Conservation (phyloP, 176 grass and related monocot species). For the Oryza coarctata region DNA sequence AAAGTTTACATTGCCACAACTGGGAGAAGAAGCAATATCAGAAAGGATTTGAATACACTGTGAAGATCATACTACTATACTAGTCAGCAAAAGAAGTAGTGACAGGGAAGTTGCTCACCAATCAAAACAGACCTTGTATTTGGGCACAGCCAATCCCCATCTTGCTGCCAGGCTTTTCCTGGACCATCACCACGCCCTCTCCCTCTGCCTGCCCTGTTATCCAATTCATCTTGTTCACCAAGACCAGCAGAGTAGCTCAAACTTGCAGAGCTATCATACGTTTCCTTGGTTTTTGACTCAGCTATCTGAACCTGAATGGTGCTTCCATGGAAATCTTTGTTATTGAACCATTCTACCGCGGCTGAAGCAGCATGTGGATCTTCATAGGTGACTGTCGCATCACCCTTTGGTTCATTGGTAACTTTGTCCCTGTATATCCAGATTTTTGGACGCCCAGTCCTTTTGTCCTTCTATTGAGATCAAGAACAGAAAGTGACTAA, state of each 20-base stretch:
- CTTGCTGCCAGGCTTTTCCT: conserved; percentile 94
- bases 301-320: conserved; percentile 87
- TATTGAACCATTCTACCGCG: conserved; percentile 95
- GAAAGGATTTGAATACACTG: conserved; percentile 24
- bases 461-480: too few species aligned
- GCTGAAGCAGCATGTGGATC: conserved; percentile 92
- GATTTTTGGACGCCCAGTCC: conserved; percentile 57
- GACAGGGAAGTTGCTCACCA: conserved; percentile 71
- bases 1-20: conserved; percentile 95
- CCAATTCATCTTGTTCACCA: conserved; percentile 47
- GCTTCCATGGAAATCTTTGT: conserved; percentile 91
- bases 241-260: conserved; percentile 28
- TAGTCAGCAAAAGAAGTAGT: conserved; percentile 28
- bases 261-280: conserved; percentile 36
- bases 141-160: conserved; percentile 96
- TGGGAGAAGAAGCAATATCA: conserved; percentile 45
- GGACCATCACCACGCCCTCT: conserved; percentile 51
- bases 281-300: conserved; percentile 79
- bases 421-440: conserved; percentile 95
- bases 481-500: too few species aligned
- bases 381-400: conserved; percentile 91
- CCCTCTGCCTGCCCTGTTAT: conserved; percentile 46
- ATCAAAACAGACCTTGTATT: conserved; percentile 99
- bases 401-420: conserved; percentile 92
- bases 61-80: conserved; percentile 18